phyloP scores from a whole-genome alignment of 108 stramenopile species.

The Aurantiochytrium sp. region DNA sequence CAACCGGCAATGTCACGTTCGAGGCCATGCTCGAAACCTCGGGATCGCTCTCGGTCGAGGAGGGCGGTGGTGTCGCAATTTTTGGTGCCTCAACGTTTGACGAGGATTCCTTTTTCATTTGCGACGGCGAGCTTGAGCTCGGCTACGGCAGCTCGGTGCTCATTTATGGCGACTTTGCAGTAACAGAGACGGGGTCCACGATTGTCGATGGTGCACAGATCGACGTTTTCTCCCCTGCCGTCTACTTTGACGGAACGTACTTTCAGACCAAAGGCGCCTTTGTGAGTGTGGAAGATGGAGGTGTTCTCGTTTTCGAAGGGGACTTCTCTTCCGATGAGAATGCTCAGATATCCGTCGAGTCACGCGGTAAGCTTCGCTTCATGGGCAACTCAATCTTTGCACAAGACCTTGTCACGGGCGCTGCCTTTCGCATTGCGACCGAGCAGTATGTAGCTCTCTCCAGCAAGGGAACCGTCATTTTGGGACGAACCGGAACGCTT shows the following conservation, averaged over 20 bases:
- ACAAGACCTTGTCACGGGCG: not conserved
- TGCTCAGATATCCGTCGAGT: not conserved
- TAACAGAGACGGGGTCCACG: not conserved
- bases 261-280: not conserved
- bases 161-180: not conserved
- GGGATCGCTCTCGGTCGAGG: not conserved
- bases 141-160: not conserved
- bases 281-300: not conserved
- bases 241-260: not conserved
- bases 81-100: slow-evolving; percentile 5
- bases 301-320: not conserved
- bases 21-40: not conserved
- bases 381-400: not conserved
- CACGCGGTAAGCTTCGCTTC: not conserved
- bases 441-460: not conserved
- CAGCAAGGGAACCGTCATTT: not conserved
- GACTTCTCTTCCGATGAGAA: not conserved
- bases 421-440: not conserved
- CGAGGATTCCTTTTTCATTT: not conserved
- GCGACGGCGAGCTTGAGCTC: not conserved
- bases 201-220: not conserved
- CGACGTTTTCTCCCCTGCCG: not conserved
- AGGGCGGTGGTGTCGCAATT: not conserved
- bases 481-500: not conserved
- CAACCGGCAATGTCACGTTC: not conserved